Percentiles rank a stretch among this genome's conserved stretches.
These are phyloP conservation scores for Pythium plurisporium DNA, from an alignment of 352 stramenopile species.

Conservation along the genomic window DNA sequence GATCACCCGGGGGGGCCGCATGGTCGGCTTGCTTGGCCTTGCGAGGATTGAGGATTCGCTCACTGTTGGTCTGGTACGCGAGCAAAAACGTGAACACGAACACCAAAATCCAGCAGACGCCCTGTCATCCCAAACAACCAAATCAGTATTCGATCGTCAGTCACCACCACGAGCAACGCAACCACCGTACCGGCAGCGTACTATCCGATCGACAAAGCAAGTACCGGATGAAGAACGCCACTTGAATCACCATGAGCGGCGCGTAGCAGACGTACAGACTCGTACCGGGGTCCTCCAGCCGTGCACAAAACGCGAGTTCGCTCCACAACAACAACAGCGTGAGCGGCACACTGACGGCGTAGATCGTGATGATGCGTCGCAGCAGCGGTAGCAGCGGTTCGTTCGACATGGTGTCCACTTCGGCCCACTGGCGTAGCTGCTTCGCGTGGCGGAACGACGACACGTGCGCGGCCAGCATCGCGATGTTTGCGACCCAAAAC, in stretches of 20 bases:
- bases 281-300: constrained; percentile 45
- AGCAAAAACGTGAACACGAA: constrained; percentile 81
- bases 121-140: constrained; percentile 29
- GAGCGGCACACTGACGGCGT: constrained; percentile 70
- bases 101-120: constrained; percentile 67
- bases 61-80: constrained; percentile 67
- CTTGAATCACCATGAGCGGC: constrained; percentile 76
- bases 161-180: not conserved
- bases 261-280: constrained; percentile 79
- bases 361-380: constrained; percentile 69
- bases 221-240: constrained; percentile 76
- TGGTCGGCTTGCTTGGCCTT: not conserved
- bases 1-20: too few species aligned
- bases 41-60: constrained; percentile 18
- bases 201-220: constrained; percentile 74
- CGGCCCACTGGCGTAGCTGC: constrained; percentile 65
- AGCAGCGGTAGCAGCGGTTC: constrained; percentile 75
- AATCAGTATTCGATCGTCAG: too few species aligned
- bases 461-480: constrained; percentile 56
- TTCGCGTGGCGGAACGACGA: constrained; percentile 60
- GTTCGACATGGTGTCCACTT: constrained; percentile 78
- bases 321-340: constrained; percentile 72
- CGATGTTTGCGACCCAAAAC: constrained; percentile 75
- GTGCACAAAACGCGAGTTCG: constrained; percentile 76
- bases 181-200: constrained; percentile 57